These are phyloP conservation scores for Solanum ossicruentum DNA, from an alignment of 257 asterid species.

Conservation along the genomic window DNA sequence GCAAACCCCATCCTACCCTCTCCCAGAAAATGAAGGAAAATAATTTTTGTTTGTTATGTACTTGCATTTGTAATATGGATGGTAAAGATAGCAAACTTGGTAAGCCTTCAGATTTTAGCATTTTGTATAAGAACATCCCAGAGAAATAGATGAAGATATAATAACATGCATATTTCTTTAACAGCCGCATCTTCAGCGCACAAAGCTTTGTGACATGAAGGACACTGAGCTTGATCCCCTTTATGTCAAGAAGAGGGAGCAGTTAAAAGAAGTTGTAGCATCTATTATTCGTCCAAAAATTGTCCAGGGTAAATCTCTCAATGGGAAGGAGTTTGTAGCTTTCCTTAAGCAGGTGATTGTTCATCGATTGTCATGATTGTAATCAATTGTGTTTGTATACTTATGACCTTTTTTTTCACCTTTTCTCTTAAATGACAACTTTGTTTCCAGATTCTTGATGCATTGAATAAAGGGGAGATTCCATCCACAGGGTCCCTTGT, in stretches of 20 bases:
- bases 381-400: neutral
- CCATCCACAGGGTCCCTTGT: slow-evolving; percentile 99
- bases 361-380: neutral
- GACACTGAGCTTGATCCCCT: slow-evolving; percentile 81
- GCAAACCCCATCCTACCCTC: neutral
- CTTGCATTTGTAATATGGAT: neutral
- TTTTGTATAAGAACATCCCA: neutral
- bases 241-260: slow-evolving; percentile 74
- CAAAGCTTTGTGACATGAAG: slow-evolving; percentile 92
- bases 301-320: slow-evolving; percentile 93
- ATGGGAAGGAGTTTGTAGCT: slow-evolving; percentile 83
- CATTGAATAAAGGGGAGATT: slow-evolving; percentile 98
- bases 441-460: slow-evolving; percentile 73
- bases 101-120: neutral
- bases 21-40: neutral
- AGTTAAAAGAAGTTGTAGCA: slow-evolving; percentile 66
- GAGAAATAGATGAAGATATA: neutral
- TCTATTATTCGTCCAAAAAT: slow-evolving; percentile 87
- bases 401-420: neutral
- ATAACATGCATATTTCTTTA: slow-evolving; percentile 1
- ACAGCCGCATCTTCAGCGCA: slow-evolving; percentile 97
- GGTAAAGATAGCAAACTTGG: neutral
- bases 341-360: slow-evolving; percentile 76
- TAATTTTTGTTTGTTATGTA: neutral
- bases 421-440: neutral